These are phyloP conservation scores for Exophiala xenobiotica DNA, from an alignment of 2,329 filamentous ascomycete species.

Conservation along the genomic window DNA sequence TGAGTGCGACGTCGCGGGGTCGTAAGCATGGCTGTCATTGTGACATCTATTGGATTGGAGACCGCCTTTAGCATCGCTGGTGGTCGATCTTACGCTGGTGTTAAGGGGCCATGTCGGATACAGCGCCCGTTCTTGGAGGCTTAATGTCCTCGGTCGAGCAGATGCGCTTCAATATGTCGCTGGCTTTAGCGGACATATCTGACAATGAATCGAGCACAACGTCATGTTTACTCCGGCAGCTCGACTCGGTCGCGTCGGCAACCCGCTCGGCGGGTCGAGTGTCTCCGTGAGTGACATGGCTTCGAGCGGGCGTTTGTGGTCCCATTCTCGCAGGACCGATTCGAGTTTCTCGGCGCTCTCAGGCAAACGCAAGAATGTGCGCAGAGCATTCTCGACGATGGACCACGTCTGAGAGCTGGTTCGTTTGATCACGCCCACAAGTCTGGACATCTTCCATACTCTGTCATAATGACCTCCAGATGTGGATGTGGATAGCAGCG, in stretches of 20 bases:
- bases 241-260: neutral
- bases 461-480: conserved; percentile 8
- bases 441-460: conserved; percentile 15
- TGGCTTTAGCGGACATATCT: conserved; percentile 14
- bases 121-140: too few relatives aligned
- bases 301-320: conserved; percentile 1
- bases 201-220: conserved; percentile 9
- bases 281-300: neutral
- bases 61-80: too few relatives aligned
- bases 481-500: conserved; percentile 6
- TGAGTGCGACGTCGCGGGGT: too few relatives aligned
- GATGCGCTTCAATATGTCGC: conserved; percentile 2
- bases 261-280: neutral
- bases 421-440: conserved; percentile 15
- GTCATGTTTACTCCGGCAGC: neutral
- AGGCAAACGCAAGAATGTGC: conserved; percentile 9
- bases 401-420: conserved; percentile 5
- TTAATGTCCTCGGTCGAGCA: too few relatives aligned
- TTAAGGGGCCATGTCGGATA: too few relatives aligned
- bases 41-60: too few relatives aligned
- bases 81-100: too few relatives aligned
- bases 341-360: conserved; percentile 2
- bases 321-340: conserved; percentile 3
- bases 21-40: too few relatives aligned
- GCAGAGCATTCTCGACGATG: conserved; percentile 10